Evolutionary conservation across 2,329 filamentous ascomycete species (phyloP), one percentile per base, ranked within the genome.

Genomic region (Cladosporium halotolerans): DNA sequence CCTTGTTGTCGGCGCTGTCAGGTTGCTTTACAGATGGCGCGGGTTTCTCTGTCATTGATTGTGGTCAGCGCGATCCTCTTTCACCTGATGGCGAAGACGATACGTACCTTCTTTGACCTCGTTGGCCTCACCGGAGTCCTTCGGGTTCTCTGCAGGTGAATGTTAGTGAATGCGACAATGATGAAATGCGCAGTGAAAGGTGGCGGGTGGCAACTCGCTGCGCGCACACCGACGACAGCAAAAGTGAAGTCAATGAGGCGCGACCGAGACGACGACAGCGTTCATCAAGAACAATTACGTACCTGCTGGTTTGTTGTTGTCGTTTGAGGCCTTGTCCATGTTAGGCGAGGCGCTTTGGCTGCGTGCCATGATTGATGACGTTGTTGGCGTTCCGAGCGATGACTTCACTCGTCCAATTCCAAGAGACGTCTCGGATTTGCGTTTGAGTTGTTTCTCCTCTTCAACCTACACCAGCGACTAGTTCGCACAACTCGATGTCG

Each of bases 11-110:
- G 9, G 53, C 44, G 33, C 66, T 63, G 46, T 69, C 66, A 31
- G 67, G 66, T 53, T 66, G 65, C 51, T 64, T 66, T 55, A 69
- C 68, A 44, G 64, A 65, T 11, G 66, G 66, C n/a, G 68, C 55
- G 50, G 45, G 55, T 46, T 23, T 57, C 55, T 62, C 60, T 60
- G 48, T 41, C 33, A 49, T 31, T n/a, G 39, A 49, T 31, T n/a
- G 39, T 28, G 39, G 55, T 62, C 46, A 62, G 57, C 14, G 16
- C 23, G n/a, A n/a, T 28, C n/a, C 14, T 18, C 19, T n/a, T 38
- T 13, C 10, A 18, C 7, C 36, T 33, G 45, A 45, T 53, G 40
- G 23, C 6, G 41, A 45, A n/a, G 14, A 19, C 8, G 36, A n/a
- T 14, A 34, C 13, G 41, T 47, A 53, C 51, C 51, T 42, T 53